These are phyloP conservation scores for Naganishia sp. DNA, from an alignment of 1,284 basidiomycete species.

Conservation along the genomic window DNA sequence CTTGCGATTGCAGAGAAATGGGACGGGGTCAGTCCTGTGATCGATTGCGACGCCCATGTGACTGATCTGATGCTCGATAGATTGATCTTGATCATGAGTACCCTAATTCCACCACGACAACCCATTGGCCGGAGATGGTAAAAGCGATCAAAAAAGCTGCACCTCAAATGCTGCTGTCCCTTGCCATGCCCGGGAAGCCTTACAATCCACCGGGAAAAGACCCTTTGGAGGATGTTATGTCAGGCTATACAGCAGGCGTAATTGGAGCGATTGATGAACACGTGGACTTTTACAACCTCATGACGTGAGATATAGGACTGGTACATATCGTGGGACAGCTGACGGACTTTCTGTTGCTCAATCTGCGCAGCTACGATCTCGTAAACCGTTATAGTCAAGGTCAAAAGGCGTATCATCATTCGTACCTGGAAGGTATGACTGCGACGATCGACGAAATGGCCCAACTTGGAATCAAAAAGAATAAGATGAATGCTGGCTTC, in stretches of 20 bases:
- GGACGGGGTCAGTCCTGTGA: constrained; percentile 1
- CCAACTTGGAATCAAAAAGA: neutral
- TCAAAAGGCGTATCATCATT: constrained; percentile 1
- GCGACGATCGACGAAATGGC: neutral
- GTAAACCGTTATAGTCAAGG: constrained; percentile 1
- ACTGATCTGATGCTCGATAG: neutral
- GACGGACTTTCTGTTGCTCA: neutral
- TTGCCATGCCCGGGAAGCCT: constrained; percentile 1
- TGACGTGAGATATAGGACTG: constrained; percentile 1
- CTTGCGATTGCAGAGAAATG: constrained; percentile 1
- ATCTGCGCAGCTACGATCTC: neutral
- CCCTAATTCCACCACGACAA: neutral
- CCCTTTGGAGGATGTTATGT: neutral
- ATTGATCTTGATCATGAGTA: constrained; percentile 24
- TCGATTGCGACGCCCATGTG: too few relatives aligned
- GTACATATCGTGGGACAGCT: neutral
- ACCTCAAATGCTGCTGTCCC: constrained; percentile 6
- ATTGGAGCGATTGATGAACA: too few relatives aligned
- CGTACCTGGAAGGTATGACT: neutral
- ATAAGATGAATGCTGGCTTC: constrained; percentile 7
- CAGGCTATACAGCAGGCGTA: too few relatives aligned
- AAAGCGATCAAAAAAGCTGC: neutral
- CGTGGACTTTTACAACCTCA: constrained; percentile 13
- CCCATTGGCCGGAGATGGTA: neutral
- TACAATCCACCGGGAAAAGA: neutral